These are phyloP conservation scores for Suillus variegatus DNA, from an alignment of 768 basidiomycete genomes.

Conservation along the genomic window DNA sequence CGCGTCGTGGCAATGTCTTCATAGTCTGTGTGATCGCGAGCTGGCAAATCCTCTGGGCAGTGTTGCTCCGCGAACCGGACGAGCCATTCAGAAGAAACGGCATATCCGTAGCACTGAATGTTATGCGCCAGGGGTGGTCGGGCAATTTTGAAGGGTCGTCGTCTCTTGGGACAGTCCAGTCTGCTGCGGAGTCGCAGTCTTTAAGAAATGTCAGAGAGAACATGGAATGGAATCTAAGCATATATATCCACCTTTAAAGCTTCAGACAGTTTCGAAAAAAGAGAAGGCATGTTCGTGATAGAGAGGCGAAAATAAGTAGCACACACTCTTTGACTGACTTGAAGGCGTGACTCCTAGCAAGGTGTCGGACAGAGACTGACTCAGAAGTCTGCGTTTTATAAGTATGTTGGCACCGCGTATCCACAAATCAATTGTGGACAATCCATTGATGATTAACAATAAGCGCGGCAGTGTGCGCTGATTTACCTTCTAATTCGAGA, in stretches of 20 bases:
- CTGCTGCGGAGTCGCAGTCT: background rate
- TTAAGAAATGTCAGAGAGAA: background rate
- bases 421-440: too few relatives aligned
- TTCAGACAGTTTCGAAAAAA: background rate
- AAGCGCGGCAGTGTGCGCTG: too few relatives aligned
- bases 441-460: too few relatives aligned
- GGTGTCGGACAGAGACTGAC: too few relatives aligned
- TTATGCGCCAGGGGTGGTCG: background rate
- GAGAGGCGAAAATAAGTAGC: background rate
- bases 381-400: too few relatives aligned
- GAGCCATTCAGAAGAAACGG: background rate
- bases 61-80: background rate
- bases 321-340: too few relatives aligned
- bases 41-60: background rate
- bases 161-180: background rate
- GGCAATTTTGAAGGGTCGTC: background rate
- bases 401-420: too few relatives aligned
- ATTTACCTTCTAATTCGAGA: too few relatives aligned
- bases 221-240: too few relatives aligned
- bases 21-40: background rate
- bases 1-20: background rate
- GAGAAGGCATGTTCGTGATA: background rate
- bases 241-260: background rate
- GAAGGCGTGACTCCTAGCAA: too few relatives aligned
- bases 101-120: background rate